Percentiles rank a stretch among this genome's conserved stretches.
These are phyloP conservation scores for Trypanosoma rangeli DNA, from an alignment of 208 protist genomes.

Conservation along the genomic window DNA sequence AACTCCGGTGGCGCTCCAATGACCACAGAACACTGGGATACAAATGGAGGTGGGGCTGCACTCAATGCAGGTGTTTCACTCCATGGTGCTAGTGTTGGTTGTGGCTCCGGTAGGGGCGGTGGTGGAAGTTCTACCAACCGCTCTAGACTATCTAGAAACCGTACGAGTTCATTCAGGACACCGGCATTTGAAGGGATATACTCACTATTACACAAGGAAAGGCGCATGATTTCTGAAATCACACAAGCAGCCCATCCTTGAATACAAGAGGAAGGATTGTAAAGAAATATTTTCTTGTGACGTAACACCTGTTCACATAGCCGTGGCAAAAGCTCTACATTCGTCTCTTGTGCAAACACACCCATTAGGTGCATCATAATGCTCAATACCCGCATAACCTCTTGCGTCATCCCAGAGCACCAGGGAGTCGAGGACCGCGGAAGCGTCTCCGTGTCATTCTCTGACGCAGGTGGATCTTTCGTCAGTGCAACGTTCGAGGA, in stretches of 20 bases:
- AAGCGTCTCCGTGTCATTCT: background rate
- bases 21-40: background rate
- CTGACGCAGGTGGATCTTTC: background rate
- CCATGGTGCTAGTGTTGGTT: slow-evolving; percentile 14
- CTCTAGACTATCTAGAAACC: slow-evolving; percentile 10
- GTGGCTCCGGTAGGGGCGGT: background rate
- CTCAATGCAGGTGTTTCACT: slow-evolving; percentile 18
- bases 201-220: slow-evolving; percentile 26
- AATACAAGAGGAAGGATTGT: slow-evolving; percentile 12
- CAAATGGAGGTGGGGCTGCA: slow-evolving; percentile 1
- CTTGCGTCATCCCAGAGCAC: slow-evolving; percentile 18
- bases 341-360: slow-evolving; percentile 19
- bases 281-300: slow-evolving; percentile 28
- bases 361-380: slow-evolving; percentile 8
- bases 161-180: slow-evolving; percentile 2
- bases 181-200: slow-evolving; percentile 11
- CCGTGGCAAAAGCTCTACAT: slow-evolving; percentile 28
- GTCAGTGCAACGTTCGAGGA: background rate
- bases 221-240: slow-evolving; percentile 27
- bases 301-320: slow-evolving; percentile 28
- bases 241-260: slow-evolving; percentile 14
- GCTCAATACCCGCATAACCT: slow-evolving; percentile 12
- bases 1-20: background rate
- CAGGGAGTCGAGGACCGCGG: background rate
- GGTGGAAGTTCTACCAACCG: slow-evolving; percentile 10